Evolutionary conservation across 257 asterid genomes (phyloP).

Genomic region (Nicotiana attenuata): DNA sequence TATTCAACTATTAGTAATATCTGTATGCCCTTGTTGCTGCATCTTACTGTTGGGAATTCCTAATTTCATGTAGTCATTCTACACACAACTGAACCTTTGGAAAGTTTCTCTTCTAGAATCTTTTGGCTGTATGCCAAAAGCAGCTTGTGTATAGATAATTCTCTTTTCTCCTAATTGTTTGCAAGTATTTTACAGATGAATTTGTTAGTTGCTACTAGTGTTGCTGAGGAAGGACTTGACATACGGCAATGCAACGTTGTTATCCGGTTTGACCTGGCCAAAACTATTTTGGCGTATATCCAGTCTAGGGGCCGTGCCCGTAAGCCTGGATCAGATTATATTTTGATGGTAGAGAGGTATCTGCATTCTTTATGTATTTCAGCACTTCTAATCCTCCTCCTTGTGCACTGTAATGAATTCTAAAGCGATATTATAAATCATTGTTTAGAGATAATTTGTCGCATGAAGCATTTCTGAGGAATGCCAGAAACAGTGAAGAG

Average conservation of each 20-base stretch:
- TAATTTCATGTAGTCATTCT: not conserved
- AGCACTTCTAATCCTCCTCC: constrained; percentile 9
- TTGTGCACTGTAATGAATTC: constrained; percentile 4
- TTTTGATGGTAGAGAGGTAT: constrained; percentile 99
- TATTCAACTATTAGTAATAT: not conserved
- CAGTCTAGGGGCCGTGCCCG: constrained; percentile 99
- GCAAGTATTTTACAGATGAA: constrained; percentile 56
- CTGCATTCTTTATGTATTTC: constrained; percentile 16
- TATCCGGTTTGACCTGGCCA: constrained; percentile 98
- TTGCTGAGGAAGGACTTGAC: constrained; percentile 99
- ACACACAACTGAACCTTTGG: constrained; percentile 1
- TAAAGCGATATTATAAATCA: constrained; percentile 11
- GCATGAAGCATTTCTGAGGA: constrained; percentile 81
- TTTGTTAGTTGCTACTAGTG: constrained; percentile 97
- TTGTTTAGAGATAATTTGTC: constrained; percentile 78
- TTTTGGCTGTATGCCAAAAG: constrained; percentile 7
- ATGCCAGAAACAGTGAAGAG: constrained; percentile 96
- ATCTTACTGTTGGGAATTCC: not conserved
- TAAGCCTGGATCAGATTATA: constrained; percentile 97
- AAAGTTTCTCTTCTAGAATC: not conserved
- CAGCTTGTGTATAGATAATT: not conserved
- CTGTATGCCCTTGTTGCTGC: not conserved
- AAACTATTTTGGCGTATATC: constrained; percentile 95
- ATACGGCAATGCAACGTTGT: constrained; percentile 99
- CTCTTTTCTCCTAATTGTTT: constrained; percentile 16